Percentiles rank a stretch among this genome's conserved stretches.
Conservation (phyloP, 139 green algal species). For the Chlamydomonas eustigma region DNA sequence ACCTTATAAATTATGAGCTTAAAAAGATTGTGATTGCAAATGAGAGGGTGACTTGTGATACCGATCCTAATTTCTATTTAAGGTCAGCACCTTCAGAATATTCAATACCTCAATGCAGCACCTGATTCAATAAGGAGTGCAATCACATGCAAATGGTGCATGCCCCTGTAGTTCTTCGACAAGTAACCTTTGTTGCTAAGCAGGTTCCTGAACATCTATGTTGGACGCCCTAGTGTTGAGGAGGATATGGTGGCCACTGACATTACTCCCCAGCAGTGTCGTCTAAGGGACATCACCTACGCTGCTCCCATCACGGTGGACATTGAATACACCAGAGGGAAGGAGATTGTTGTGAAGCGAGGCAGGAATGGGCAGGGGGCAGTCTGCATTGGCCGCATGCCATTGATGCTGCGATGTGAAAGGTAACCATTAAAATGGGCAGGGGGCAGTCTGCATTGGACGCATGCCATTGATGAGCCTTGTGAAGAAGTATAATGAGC, state of each 20-base stretch:
- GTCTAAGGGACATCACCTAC: slow-evolving; percentile 94
- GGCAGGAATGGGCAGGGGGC: slow-evolving; percentile 71
- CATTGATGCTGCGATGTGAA: slow-evolving; percentile 94
- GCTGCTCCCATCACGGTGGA: slow-evolving; percentile 94
- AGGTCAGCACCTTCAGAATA: too few relatives aligned
- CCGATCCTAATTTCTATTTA: slow-evolving; percentile 97
- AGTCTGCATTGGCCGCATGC: slow-evolving; percentile 90
- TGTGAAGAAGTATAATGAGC: too few relatives aligned
- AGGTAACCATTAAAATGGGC: slow-evolving; percentile 69
- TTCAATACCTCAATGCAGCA: too few relatives aligned
- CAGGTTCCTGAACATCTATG: slow-evolving; percentile 92
- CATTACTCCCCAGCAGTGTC: slow-evolving; percentile 96
- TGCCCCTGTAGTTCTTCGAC: too few relatives aligned
- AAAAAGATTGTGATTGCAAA: slow-evolving; percentile 97
- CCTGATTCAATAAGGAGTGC: too few relatives aligned
- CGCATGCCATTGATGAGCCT: slow-evolving; percentile 98
- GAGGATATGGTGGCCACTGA: slow-evolving; percentile 71
- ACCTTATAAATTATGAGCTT: slow-evolving; percentile 95
- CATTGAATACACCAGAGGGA: slow-evolving; percentile 93
- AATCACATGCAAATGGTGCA: too few relatives aligned
- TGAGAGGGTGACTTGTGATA: slow-evolving; percentile 89
- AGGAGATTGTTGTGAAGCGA: slow-evolving; percentile 82
- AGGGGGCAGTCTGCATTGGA: slow-evolving; percentile 85
- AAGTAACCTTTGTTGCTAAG: too few relatives aligned
- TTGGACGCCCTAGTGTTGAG: slow-evolving; percentile 85